Percentiles rank a stretch among this genome's conserved stretches.
phyloP scores from a whole-genome alignment of 306 rosid species.

The Oxytropis ochrocephala region DNA sequence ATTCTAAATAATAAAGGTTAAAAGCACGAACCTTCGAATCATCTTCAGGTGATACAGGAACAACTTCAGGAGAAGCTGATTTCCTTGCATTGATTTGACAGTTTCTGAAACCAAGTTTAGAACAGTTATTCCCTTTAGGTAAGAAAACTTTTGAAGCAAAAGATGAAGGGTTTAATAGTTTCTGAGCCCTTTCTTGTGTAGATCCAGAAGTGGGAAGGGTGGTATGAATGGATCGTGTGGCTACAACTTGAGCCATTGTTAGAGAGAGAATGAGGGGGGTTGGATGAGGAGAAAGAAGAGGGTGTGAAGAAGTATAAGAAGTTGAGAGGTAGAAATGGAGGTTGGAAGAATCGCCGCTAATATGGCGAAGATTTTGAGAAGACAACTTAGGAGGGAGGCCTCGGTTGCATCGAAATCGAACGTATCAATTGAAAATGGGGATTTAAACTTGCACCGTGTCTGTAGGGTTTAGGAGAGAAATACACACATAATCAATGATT shows the following conservation, averaged over 20 bases:
- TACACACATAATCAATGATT: no score
- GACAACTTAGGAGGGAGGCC: constrained; percentile 15
- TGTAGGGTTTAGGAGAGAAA: neutral
- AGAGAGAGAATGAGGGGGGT: neutral
- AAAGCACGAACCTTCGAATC: constrained; percentile 48
- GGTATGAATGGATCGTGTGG: constrained; percentile 65
- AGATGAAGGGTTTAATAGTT: constrained; percentile 39
- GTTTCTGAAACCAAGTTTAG: constrained; percentile 18
- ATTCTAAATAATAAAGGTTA: neutral
- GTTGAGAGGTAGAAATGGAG: neutral
- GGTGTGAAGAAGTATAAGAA: neutral
- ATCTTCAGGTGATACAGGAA: constrained; percentile 77
- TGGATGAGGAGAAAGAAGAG: neutral
- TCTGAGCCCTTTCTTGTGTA: constrained; percentile 33
- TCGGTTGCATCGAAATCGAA: constrained; percentile 84
- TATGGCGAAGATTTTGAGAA: constrained; percentile 58
- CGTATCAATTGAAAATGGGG: neutral
- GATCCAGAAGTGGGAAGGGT: constrained; percentile 56
- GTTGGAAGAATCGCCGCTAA: constrained; percentile 42
- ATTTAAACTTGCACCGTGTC: neutral
- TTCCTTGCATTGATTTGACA: constrained; percentile 41
- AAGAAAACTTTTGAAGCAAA: constrained; percentile 32
- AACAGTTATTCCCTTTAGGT: constrained; percentile 16
- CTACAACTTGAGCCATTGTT: constrained; percentile 76
- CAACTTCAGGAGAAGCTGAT: constrained; percentile 49